Percentiles rank a stretch among this genome's conserved stretches.
Evolutionary conservation across 1,139 yeast species (phyloP).

Genomic region (Pneumocystis jirovecii): DNA sequence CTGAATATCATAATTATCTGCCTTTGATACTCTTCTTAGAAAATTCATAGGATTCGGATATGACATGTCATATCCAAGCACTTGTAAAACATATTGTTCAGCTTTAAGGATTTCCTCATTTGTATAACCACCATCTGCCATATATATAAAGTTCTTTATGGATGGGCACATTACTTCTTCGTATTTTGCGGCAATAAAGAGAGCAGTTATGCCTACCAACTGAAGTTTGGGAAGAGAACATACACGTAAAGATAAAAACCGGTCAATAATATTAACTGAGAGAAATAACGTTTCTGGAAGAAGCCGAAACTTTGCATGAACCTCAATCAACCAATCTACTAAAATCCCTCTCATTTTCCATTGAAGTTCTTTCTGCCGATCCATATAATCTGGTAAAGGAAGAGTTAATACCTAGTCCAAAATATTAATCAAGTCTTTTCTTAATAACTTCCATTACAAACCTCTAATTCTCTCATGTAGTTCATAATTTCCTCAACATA

Average conservation of each 20-base stretch:
- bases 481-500: slow-evolving; percentile 78
- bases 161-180: slow-evolving; percentile 91
- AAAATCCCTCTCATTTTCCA: slow-evolving; percentile 80
- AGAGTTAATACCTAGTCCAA: slow-evolving; percentile 36
- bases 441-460: neutral
- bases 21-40: slow-evolving; percentile 79
- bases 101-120: slow-evolving; percentile 80
- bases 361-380: slow-evolving; percentile 58
- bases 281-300: slow-evolving; percentile 82
- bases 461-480: slow-evolving; percentile 59
- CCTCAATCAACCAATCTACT: slow-evolving; percentile 91
- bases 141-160: slow-evolving; percentile 73
- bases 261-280: slow-evolving; percentile 80
- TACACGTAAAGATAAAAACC: slow-evolving; percentile 67
- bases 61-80: slow-evolving; percentile 62
- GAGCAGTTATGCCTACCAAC: slow-evolving; percentile 74
- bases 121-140: slow-evolving; percentile 70
- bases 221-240: slow-evolving; percentile 78
- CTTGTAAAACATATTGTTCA: slow-evolving; percentile 66
- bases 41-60: slow-evolving; percentile 94
- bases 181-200: slow-evolving; percentile 87
- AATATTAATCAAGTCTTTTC: neutral
- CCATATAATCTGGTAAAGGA: slow-evolving; percentile 63
- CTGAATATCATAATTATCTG: slow-evolving; percentile 87
- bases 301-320: slow-evolving; percentile 72